Conservation (phyloP, 805 yeast species). For the Pachysolen tannophilus region DNA sequence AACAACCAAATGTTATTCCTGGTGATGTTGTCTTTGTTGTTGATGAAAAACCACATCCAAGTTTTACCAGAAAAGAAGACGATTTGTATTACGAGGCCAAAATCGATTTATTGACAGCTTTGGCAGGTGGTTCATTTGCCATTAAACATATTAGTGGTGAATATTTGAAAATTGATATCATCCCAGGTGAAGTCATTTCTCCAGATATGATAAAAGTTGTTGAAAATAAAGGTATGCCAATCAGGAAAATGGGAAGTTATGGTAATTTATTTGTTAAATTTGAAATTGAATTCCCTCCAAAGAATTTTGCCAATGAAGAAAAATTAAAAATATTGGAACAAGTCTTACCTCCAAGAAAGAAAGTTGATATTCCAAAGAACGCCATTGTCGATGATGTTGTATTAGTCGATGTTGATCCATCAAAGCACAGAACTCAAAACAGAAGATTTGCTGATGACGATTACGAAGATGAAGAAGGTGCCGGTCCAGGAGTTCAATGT, state of each 20-base stretch:
- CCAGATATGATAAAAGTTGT: slow-evolving; percentile 79
- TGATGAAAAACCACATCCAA: slow-evolving; percentile 80
- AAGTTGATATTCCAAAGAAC: slow-evolving; percentile 53
- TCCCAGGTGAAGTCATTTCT: slow-evolving; percentile 88
- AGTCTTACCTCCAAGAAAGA: slow-evolving; percentile 72
- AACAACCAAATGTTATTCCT: slow-evolving; percentile 88
- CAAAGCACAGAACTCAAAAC: slow-evolving; percentile 40
- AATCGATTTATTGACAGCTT: slow-evolving; percentile 86
- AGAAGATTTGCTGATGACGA: slow-evolving; percentile 34
- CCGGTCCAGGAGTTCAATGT: slow-evolving; percentile 80
- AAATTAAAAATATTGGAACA: slow-evolving; percentile 64
- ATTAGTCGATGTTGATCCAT: slow-evolving; percentile 58
- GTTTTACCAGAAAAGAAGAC: slow-evolving; percentile 81
- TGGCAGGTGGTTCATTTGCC: slow-evolving; percentile 91
- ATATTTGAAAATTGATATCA: slow-evolving; percentile 70
- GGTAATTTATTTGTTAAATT: slow-evolving; percentile 88
- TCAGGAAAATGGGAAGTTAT: slow-evolving; percentile 75
- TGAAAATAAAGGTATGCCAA: slow-evolving; percentile 96
- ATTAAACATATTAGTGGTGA: slow-evolving; percentile 90
- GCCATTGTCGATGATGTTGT: slow-evolving; percentile 79
- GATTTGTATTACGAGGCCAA: slow-evolving; percentile 81
- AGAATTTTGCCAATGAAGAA: slow-evolving; percentile 67
- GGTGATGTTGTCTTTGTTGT: slow-evolving; percentile 94
- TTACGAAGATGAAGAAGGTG: slow-evolving; percentile 48
- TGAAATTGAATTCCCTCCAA: slow-evolving; percentile 79